Evolutionary conservation across 2,329 filamentous ascomycete genomes (phyloP).

Genomic region (Monosporascus sp.): DNA sequence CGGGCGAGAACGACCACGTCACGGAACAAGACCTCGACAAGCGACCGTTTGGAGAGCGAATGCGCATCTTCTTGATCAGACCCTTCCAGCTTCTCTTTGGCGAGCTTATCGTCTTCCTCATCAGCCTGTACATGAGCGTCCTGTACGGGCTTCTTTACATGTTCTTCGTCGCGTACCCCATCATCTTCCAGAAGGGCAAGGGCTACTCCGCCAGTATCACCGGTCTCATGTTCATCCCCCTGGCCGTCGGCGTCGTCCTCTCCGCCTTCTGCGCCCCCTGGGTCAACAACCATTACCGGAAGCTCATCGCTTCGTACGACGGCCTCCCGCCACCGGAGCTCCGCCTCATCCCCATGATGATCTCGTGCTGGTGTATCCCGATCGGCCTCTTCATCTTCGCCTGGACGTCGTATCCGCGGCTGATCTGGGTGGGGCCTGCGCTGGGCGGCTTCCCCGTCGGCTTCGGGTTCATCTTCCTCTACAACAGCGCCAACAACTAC

Average conservation of each 20-base stretch:
- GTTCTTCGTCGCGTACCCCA: conserved; percentile 67
- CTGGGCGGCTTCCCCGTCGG: conserved; percentile 68
- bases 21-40: conserved; percentile 77
- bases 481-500: conserved; percentile 74
- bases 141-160: conserved; percentile 71
- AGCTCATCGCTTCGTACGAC: conserved; percentile 20
- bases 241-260: conserved; percentile 67
- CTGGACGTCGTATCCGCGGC: conserved; percentile 55
- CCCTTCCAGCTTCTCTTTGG: conserved; percentile 81
- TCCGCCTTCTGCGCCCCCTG: conserved; percentile 63
- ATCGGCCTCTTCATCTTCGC: conserved; percentile 54
- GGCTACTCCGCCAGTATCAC: conserved; percentile 69
- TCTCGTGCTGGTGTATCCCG: conserved; percentile 65
- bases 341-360: conserved; percentile 79
- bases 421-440: conserved; percentile 67
- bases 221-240: conserved; percentile 81
- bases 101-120: conserved; percentile 80
- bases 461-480: conserved; percentile 79
- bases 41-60: conserved; percentile 60
- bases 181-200: conserved; percentile 74
- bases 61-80: conserved; percentile 70
- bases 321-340: conserved; percentile 63
- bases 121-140: conserved; percentile 80
- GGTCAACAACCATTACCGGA: conserved; percentile 77
- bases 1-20: conserved; percentile 61